Evolutionary conservation across 1,139 yeast species (phyloP).

Genomic region (Petasospora rhodanensis): DNA sequence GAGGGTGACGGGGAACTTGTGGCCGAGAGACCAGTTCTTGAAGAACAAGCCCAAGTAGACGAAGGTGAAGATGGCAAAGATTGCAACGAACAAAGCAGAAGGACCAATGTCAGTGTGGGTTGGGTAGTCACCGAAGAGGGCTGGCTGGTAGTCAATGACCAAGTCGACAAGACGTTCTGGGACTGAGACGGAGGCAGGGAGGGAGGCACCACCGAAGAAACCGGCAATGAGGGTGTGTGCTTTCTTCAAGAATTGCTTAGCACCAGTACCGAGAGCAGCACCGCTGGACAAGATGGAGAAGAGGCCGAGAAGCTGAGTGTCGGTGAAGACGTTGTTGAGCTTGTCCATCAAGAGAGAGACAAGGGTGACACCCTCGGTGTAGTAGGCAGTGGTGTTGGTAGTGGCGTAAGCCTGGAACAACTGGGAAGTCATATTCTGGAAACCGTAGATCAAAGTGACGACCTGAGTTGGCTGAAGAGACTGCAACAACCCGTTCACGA

Average conservation of each 20-base stretch:
- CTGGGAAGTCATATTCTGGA: conserved; percentile 21
- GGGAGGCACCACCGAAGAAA: conserved; percentile 16
- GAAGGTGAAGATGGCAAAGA: conserved; percentile 45
- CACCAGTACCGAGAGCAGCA: conserved; percentile 27
- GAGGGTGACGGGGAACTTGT: conserved; percentile 54
- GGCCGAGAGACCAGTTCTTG: conserved; percentile 56
- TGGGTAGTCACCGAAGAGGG: conserved; percentile 64
- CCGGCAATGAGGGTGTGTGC: conserved; percentile 20
- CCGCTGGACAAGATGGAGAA: conserved; percentile 19
- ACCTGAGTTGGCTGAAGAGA: conserved; percentile 19
- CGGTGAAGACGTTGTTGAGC: conserved; percentile 19
- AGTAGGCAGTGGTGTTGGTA: conserved; percentile 8
- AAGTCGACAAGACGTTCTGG: conserved; percentile 18
- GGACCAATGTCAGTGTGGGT: conserved; percentile 54
- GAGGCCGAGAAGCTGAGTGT: conserved; percentile 21
- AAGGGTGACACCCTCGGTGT: conserved; percentile 14
- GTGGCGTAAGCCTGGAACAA: conserved; percentile 16
- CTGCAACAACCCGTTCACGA: conserved; percentile 18
- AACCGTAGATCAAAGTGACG: conserved; percentile 13
- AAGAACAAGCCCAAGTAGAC: conserved; percentile 47
- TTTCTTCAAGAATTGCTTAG: conserved; percentile 18
- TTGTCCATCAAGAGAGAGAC: conserved; percentile 16
- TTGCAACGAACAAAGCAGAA: conserved; percentile 50
- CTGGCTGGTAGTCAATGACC: conserved; percentile 32
- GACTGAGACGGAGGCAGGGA: conserved; percentile 3